Percentiles rank a stretch among this genome's conserved stretches.
Evolutionary conservation across 495 filamentous ascomycete species (phyloP).

Genomic region (Cairneyella variabilis): DNA sequence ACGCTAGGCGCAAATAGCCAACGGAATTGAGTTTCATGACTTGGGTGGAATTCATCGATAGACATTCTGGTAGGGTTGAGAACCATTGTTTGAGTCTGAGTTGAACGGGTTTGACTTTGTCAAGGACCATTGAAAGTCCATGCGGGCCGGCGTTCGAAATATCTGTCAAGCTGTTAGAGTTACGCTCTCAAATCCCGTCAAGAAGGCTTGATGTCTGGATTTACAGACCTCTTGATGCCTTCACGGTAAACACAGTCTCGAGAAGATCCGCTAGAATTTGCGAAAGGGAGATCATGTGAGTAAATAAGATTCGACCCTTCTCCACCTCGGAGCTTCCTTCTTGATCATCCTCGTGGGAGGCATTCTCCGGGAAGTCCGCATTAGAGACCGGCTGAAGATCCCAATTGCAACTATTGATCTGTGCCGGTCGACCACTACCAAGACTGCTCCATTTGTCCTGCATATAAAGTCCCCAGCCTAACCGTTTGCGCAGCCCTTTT

Average conservation of each 20-base stretch:
- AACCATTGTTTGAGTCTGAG: constrained; percentile 81
- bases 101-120: constrained; percentile 75
- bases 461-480: constrained; percentile 89
- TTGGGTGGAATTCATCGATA: constrained; percentile 60
- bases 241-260: constrained; percentile 72
- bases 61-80: constrained; percentile 54
- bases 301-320: constrained; percentile 64
- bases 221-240: constrained; percentile 41
- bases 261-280: constrained; percentile 73
- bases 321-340: constrained; percentile 63
- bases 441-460: constrained; percentile 89
- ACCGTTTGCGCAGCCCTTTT: constrained; percentile 70
- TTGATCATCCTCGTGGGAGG: constrained; percentile 47
- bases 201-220: not conserved
- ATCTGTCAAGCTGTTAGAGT: constrained; percentile 12
- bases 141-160: constrained; percentile 42
- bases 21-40: constrained; percentile 50
- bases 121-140: constrained; percentile 57
- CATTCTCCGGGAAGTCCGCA: constrained; percentile 68
- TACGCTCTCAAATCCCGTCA: no score
- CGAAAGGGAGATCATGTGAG: constrained; percentile 69
- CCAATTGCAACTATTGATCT: constrained; percentile 78
- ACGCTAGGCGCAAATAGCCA: constrained; percentile 77
- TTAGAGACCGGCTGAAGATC: constrained; percentile 63
- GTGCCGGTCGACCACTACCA: constrained; percentile 78